A percentile compares a stretch with the other conserved stretches of the same genome.
Evolutionary conservation across 495 filamentous ascomycete genomes (phyloP).

Genomic region (Penicillium nucicola): DNA sequence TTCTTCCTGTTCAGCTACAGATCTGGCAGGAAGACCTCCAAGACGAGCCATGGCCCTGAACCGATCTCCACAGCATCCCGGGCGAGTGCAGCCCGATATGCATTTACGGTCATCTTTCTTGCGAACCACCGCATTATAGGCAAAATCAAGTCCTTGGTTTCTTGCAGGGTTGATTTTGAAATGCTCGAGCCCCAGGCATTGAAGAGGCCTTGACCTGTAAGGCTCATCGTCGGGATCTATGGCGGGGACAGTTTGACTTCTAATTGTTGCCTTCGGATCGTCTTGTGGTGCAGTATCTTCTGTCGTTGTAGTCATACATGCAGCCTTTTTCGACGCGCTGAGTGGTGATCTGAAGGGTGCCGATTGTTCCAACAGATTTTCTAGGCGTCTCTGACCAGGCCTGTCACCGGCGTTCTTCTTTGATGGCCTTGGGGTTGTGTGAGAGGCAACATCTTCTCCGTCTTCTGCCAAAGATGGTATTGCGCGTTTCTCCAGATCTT

Average conservation of each 20-base stretch:
- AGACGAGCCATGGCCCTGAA: slow-evolving; percentile 64
- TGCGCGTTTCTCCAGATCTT: slow-evolving; percentile 12
- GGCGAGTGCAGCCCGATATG: slow-evolving; percentile 72
- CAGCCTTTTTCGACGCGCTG: not conserved
- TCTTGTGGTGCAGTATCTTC: not conserved
- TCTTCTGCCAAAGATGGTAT: slow-evolving; percentile 41
- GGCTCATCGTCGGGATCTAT: slow-evolving; percentile 34
- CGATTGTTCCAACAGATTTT: slow-evolving; percentile 34
- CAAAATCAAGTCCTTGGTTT: slow-evolving; percentile 71
- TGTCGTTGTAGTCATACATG: not conserved
- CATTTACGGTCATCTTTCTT: slow-evolving; percentile 69
- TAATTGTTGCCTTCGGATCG: not conserved
- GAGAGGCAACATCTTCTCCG: slow-evolving; percentile 23
- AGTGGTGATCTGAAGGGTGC: slow-evolving; percentile 27
- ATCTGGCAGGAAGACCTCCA: slow-evolving; percentile 23
- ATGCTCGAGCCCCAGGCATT: slow-evolving; percentile 55
- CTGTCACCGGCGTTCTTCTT: not conserved
- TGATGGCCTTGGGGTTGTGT: not conserved
- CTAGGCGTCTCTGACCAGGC: slow-evolving; percentile 25
- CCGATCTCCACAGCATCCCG: slow-evolving; percentile 71
- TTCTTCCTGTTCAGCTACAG: slow-evolving; percentile 25
- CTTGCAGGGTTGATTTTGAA: slow-evolving; percentile 80
- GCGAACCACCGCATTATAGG: slow-evolving; percentile 74
- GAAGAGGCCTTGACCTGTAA: slow-evolving; percentile 51
- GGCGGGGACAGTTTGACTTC: slow-evolving; percentile 6